phyloP scores from a whole-genome alignment of 176 grass and related monocot genomes.

The Hordeum vulgare region MorexV3_pseudomolecules_assembly NC_058519.1:108051757-108052256 shows the following conservation, averaged over 20 bases:
- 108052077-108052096: conserved; percentile 61
- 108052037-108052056: conserved; percentile 39
- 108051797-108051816: conserved; percentile 12
- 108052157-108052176: conserved; percentile 53
- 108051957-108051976: conserved; percentile 8
- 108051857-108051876: conserved; percentile 34
- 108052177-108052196: conserved; percentile 43
- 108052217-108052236: conserved; percentile 45
- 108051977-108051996: conserved; percentile 45
- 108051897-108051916: background rate
- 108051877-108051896: background rate
- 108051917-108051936: conserved; percentile 1
- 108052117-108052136: conserved; percentile 57
- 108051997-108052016: conserved; percentile 55
- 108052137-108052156: conserved; percentile 38
- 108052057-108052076: conserved; percentile 55
- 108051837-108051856: conserved; percentile 36
- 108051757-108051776: conserved; percentile 27
- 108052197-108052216: conserved; percentile 49
- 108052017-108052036: conserved; percentile 43
- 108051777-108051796: conserved; percentile 19
- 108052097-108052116: conserved; percentile 36
- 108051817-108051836: conserved; percentile 3
- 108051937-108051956: conserved; percentile 1
- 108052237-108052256: conserved; percentile 47